These are phyloP conservation scores for Cytauxzoon felis DNA, from an alignment of 169 alveolate genomes.

Conservation along the genomic window DNA sequence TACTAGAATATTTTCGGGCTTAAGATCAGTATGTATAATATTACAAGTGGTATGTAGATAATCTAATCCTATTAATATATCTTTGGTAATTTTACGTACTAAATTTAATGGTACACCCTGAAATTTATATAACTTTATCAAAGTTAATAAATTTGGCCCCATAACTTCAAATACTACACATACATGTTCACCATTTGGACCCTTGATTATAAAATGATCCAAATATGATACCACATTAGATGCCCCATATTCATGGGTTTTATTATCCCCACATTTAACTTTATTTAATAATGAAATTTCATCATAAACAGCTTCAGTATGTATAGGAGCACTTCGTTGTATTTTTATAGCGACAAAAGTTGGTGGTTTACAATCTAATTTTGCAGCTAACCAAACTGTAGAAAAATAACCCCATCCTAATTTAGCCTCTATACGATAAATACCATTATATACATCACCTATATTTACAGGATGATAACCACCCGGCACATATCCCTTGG, in stretches of 20 bases:
- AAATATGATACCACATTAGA: slow-evolving; percentile 92
- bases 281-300: slow-evolving; percentile 91
- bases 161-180: slow-evolving; percentile 97
- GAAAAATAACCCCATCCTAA: slow-evolving; percentile 99
- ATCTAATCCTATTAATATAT: slow-evolving; percentile 95
- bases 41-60: slow-evolving; percentile 93
- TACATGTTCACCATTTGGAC: slow-evolving; percentile 96
- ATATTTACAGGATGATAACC: slow-evolving; percentile 94
- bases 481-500: slow-evolving; percentile 64
- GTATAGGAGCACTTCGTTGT: slow-evolving; percentile 94
- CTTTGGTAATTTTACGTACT: slow-evolving; percentile 92
- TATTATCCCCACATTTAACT: slow-evolving; percentile 76
- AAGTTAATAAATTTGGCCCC: slow-evolving; percentile 95
- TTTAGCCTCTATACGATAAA: slow-evolving; percentile 94
- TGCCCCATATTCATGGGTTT: too few relatives aligned
- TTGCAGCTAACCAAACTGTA: slow-evolving; percentile 99
- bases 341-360: slow-evolving; percentile 95
- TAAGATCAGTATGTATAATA: slow-evolving; percentile 98
- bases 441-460: slow-evolving; percentile 88
- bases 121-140: slow-evolving; percentile 92
- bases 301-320: slow-evolving; percentile 96
- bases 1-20: slow-evolving; percentile 96
- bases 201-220: slow-evolving; percentile 91
- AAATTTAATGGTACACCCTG: slow-evolving; percentile 93
- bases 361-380: slow-evolving; percentile 76